Evolutionary conservation across 768 basidiomycete genomes (phyloP).

Genomic region (Leccinum obscurum): DNA sequence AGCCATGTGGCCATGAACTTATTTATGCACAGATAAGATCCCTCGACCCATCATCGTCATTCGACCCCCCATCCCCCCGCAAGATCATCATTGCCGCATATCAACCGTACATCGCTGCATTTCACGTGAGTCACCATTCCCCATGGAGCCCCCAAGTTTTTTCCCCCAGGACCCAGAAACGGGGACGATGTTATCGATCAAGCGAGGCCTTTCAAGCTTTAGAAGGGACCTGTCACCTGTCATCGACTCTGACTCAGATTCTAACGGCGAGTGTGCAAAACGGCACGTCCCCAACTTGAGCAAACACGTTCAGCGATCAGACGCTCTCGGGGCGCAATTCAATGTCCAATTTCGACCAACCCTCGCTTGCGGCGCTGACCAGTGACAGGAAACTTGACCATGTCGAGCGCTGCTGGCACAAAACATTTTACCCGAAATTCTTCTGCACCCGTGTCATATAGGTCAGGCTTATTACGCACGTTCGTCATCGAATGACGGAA

Average conservation of each 20-base stretch:
- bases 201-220: neutral
- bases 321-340: no score
- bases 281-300: neutral
- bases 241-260: neutral
- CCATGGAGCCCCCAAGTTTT: neutral
- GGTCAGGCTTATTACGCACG: no score
- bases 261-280: neutral
- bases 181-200: neutral
- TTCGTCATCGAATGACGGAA: no score
- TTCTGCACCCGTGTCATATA: no score
- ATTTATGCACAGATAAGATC: neutral
- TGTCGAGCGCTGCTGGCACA: no score
- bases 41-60: neutral
- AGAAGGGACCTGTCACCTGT: neutral
- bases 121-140: neutral
- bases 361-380: no score
- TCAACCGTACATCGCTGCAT: neutral
- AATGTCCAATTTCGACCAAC: no score
- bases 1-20: neutral
- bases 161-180: neutral
- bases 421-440: no score
- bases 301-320: neutral
- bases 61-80: neutral
- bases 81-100: neutral
- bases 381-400: no score